Percentiles rank a stretch among this genome's conserved stretches.
Conservation (phyloP, 371 early-diverging fungal species). For the Blakeslea trispora region DNA sequence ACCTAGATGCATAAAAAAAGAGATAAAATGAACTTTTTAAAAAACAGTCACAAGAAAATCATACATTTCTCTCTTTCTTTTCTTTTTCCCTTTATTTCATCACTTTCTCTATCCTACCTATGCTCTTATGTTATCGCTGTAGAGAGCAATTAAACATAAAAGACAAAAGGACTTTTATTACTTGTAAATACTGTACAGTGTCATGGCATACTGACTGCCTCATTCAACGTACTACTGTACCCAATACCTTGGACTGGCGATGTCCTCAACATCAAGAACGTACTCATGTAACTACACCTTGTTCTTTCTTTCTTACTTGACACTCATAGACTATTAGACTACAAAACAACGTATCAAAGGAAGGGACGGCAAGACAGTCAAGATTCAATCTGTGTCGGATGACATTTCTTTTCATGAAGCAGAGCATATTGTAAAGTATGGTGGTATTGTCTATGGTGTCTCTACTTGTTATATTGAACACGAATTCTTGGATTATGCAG, state of each 20-base stretch:
- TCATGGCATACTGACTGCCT: neutral
- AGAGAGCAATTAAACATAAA: neutral
- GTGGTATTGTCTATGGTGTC: constrained; percentile 37
- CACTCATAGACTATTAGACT: neutral
- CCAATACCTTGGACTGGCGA: neutral
- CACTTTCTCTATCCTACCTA: neutral
- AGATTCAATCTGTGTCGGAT: constrained; percentile 1
- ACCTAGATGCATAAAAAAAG: too few relatives aligned
- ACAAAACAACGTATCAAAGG: neutral
- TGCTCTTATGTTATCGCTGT: neutral
- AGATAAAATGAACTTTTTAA: too few relatives aligned
- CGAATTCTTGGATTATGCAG: constrained; percentile 41
- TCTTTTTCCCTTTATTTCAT: too few relatives aligned
- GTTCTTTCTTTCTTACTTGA: neutral
- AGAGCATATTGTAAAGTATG: constrained; percentile 25
- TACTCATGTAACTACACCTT: neutral
- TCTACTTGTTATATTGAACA: constrained; percentile 47
- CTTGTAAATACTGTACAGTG: neutral
- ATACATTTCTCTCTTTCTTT: too few relatives aligned
- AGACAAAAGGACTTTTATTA: neutral
- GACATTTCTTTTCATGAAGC: constrained; percentile 14
- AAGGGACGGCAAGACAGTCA: neutral
- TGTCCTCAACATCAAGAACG: neutral
- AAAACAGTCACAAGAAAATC: neutral
- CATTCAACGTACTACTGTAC: neutral